A percentile compares a stretch with the other conserved stretches of the same genome.
Conservation (phyloP, 2,329 filamentous ascomycete species). For the Venturia oleaginea region DNA sequence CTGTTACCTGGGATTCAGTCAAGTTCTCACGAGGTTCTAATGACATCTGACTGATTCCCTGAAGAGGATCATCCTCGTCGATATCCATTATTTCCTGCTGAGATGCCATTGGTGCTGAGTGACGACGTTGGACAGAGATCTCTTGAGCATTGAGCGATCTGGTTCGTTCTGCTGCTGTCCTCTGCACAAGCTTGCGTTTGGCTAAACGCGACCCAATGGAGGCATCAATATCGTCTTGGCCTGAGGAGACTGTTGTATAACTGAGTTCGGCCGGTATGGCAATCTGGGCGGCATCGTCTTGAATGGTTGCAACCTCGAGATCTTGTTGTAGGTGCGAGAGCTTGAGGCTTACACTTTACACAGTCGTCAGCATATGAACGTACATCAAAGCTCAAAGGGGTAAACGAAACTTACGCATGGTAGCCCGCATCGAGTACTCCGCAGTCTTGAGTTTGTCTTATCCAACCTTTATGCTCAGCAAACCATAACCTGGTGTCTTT, state of each 20-base stretch:
- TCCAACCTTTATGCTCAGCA: slow-evolving; percentile 30
- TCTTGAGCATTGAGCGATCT: neutral
- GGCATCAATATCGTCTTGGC: slow-evolving; percentile 23
- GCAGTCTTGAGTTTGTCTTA: slow-evolving; percentile 26
- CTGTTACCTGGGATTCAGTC: neutral
- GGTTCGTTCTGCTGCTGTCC: neutral
- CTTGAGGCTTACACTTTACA: slow-evolving; percentile 19
- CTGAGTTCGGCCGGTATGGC: neutral
- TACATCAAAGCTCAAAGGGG: neutral
- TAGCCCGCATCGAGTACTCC: slow-evolving; percentile 29
- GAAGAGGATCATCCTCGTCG: neutral
- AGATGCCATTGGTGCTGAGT: neutral
- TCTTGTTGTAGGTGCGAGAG: slow-evolving; percentile 23
- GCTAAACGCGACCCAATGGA: slow-evolving; percentile 6
- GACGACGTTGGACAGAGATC: neutral
- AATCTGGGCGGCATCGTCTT: neutral
- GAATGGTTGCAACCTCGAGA: neutral
- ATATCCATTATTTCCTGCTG: neutral
- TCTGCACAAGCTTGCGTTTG: neutral
- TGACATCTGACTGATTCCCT: neutral
- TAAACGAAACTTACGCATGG: slow-evolving; percentile 27
- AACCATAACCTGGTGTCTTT: slow-evolving; percentile 27
- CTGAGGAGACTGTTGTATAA: slow-evolving; percentile 21
- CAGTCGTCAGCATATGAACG: neutral
- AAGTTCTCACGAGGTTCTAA: neutral